Evolutionary conservation across 2,329 filamentous ascomycete species (phyloP).

Genomic region (Xylariaceae sp.): DNA sequence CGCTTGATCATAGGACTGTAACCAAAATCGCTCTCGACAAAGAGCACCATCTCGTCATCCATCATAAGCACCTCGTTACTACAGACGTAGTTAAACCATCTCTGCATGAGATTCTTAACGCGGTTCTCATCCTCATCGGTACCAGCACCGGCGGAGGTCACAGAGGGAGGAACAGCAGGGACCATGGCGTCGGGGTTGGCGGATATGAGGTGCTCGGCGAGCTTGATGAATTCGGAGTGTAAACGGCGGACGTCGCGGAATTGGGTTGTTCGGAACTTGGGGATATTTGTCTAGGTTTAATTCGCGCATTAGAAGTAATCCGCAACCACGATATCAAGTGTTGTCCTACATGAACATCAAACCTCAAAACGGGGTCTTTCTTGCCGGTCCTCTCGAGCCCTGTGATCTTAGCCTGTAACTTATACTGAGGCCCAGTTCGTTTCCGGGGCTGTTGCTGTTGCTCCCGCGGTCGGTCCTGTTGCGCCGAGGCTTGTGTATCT

Average conservation of each 20-base stretch:
- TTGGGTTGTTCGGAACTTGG: conserved; percentile 94
- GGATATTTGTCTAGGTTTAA: conserved; percentile 80
- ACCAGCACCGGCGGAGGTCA: conserved; percentile 89
- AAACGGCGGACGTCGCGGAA: conserved; percentile 95
- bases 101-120: conserved; percentile 84
- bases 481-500: too few relatives aligned
- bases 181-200: conserved; percentile 96
- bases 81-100: conserved; percentile 94
- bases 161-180: conserved; percentile 88
- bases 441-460: conserved; percentile 48
- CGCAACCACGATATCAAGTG: neutral
- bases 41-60: conserved; percentile 95
- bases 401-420: conserved; percentile 91
- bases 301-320: conserved; percentile 5
- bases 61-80: conserved; percentile 87
- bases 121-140: conserved; percentile 92
- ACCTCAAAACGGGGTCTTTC: conserved; percentile 91
- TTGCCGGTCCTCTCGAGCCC: conserved; percentile 88
- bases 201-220: conserved; percentile 93
- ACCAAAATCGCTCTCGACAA: conserved; percentile 98
- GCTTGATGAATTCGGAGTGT: conserved; percentile 92
- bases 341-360: conserved; percentile 87
- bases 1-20: conserved; percentile 94
- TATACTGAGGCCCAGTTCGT: conserved; percentile 65
- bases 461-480: conserved; percentile 22